phyloP scores from a whole-genome alignment of 2,329 filamentous ascomycete genomes.

The Aureobasidium sp. region DNA sequence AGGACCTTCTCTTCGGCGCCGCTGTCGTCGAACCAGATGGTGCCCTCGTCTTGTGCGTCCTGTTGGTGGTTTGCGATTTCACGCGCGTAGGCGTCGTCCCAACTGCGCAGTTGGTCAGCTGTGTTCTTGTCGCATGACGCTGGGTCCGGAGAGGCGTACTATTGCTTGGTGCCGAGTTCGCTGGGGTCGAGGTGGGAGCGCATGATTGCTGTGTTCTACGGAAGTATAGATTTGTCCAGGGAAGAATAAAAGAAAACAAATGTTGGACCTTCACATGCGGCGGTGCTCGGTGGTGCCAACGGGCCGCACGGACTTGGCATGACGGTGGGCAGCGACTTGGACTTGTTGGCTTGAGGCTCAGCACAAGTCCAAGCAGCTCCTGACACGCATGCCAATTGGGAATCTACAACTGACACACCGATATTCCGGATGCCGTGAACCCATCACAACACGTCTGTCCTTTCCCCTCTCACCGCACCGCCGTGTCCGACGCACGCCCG shows the following conservation, averaged over 20 bases:
- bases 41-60: constrained; percentile 72
- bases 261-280: background rate
- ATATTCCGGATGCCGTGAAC: background rate
- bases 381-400: constrained; percentile 3
- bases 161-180: constrained; percentile 80
- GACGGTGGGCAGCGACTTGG: background rate
- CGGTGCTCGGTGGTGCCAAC: background rate
- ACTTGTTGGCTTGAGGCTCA: background rate
- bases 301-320: constrained; percentile 4
- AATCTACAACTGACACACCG: background rate
- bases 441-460: background rate
- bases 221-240: background rate
- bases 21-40: constrained; percentile 93
- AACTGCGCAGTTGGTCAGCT: constrained; percentile 22
- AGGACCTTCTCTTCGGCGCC: constrained; percentile 77
- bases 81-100: constrained; percentile 59
- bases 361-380: background rate
- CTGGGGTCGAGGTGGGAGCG: constrained; percentile 33
- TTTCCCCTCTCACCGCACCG: background rate
- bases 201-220: background rate
- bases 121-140: constrained; percentile 4
- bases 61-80: constrained; percentile 64
- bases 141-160: constrained; percentile 49
- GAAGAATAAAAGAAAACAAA: background rate
- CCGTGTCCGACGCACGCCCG: background rate